A percentile compares a stretch with the other conserved stretches of the same genome.
These are phyloP conservation scores for Aspergillus bombycis DNA, from an alignment of 2,329 filamentous ascomycete genomes.

Conservation along the genomic window DNA sequence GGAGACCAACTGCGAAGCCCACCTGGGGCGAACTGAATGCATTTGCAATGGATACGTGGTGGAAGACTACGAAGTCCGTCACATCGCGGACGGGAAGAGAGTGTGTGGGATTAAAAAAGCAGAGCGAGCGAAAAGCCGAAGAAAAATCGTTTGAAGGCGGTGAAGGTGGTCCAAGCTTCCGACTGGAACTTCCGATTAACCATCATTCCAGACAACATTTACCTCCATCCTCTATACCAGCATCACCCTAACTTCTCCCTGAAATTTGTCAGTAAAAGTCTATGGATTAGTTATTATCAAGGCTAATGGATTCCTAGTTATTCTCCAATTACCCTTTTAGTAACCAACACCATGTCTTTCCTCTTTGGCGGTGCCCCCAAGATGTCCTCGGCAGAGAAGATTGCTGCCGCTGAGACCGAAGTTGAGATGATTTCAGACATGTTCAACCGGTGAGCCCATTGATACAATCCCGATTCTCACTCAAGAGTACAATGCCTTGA, in stretches of 20 bases:
- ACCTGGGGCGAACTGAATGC: constrained; percentile 43
- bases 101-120: constrained; percentile 18
- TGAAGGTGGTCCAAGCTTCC: constrained; percentile 35
- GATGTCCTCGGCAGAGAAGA: constrained; percentile 94
- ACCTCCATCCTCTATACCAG: constrained; percentile 9
- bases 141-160: constrained; percentile 23
- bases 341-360: constrained; percentile 65
- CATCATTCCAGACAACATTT: constrained; percentile 9
- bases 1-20: constrained; percentile 37
- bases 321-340: background rate
- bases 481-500: too few relatives aligned
- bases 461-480: background rate
- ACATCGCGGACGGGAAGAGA: constrained; percentile 25
- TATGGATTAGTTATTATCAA: background rate
- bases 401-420: constrained; percentile 93
- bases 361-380: constrained; percentile 75
- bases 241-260: background rate
- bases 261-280: background rate
- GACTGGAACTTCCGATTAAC: constrained; percentile 28
- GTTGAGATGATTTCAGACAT: constrained; percentile 98
- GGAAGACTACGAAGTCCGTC: constrained; percentile 19
- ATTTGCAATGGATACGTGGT: constrained; percentile 32
- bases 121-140: constrained; percentile 15
- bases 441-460: constrained; percentile 79
- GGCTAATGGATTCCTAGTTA: background rate